Evolutionary conservation across 805 yeast genomes (phyloP).

Genomic region (Wickerhamomyces hampshirensis): DNA sequence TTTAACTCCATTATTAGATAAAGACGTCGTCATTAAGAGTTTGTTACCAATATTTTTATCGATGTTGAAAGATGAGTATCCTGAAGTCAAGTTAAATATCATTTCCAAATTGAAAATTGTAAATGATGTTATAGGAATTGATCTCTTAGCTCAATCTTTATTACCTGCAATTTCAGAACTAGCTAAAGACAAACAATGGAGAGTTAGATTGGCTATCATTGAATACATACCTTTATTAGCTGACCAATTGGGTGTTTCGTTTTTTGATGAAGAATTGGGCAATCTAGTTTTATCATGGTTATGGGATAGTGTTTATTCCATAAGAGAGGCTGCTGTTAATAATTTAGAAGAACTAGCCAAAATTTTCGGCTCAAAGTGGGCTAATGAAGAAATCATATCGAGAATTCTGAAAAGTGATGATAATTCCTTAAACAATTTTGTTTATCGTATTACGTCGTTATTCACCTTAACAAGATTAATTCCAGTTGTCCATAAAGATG

Average conservation of each 20-base stretch:
- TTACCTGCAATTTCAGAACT: constrained; percentile 94
- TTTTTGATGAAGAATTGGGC: constrained; percentile 88
- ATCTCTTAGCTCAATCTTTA: constrained; percentile 75
- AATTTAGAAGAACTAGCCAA: constrained; percentile 76
- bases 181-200: constrained; percentile 96
- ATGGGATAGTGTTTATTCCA: constrained; percentile 96
- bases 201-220: constrained; percentile 94
- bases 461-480: constrained; percentile 81
- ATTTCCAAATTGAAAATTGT: constrained; percentile 89
- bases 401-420: constrained; percentile 54
- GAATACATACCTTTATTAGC: constrained; percentile 95
- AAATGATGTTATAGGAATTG: constrained; percentile 92
- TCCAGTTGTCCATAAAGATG: constrained; percentile 57
- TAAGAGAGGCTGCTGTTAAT: constrained; percentile 91
- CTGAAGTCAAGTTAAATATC: constrained; percentile 92
- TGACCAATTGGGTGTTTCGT: constrained; percentile 86
- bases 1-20: constrained; percentile 79
- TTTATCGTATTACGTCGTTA: constrained; percentile 86
- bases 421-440: constrained; percentile 54
- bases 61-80: constrained; percentile 95
- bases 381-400: constrained; percentile 74
- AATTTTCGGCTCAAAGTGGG: constrained; percentile 94
- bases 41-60: constrained; percentile 83
- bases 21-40: constrained; percentile 75
- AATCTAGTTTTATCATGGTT: constrained; percentile 94